Evolutionary conservation across 352 stramenopile genomes (phyloP).

Genomic region (Globisporangium nunn): DNA sequence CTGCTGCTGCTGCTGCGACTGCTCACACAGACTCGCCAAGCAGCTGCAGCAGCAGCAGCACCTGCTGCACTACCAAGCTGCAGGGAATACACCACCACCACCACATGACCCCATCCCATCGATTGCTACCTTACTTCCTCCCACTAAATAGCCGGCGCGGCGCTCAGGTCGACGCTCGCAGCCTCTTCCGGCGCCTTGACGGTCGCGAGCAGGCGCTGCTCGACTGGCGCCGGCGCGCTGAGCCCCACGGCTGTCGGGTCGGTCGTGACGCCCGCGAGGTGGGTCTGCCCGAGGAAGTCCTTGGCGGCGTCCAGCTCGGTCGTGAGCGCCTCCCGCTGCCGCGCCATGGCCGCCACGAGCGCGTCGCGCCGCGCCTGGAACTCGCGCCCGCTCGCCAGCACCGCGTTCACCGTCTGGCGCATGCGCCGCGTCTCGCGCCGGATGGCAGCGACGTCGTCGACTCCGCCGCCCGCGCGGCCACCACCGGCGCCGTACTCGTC

Average conservation of each 20-base stretch:
- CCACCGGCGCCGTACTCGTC: slow-evolving; percentile 49
- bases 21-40: background rate
- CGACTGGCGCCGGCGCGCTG: slow-evolving; percentile 49
- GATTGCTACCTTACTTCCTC: background rate
- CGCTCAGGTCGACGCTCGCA: slow-evolving; percentile 40
- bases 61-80: background rate
- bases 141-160: slow-evolving; percentile 36
- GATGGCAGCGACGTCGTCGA: slow-evolving; percentile 45
- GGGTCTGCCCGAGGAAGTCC: slow-evolving; percentile 64
- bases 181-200: slow-evolving; percentile 41
- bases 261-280: slow-evolving; percentile 28
- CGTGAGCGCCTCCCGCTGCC: slow-evolving; percentile 62
- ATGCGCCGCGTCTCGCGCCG: slow-evolving; percentile 48
- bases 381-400: slow-evolving; percentile 44
- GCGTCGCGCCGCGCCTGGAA: slow-evolving; percentile 51
- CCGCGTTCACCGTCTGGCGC: slow-evolving; percentile 48
- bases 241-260: slow-evolving; percentile 35
- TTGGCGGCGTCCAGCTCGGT: slow-evolving; percentile 60
- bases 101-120: background rate
- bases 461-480: slow-evolving; percentile 7
- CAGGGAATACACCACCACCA: slow-evolving; percentile 1
- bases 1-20: background rate
- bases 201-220: slow-evolving; percentile 53
- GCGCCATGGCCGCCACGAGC: slow-evolving; percentile 53
- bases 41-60: slow-evolving; percentile 1